phyloP scores from a whole-genome alignment of 805 yeast genomes.

The Candida qinlingensis region DNA sequence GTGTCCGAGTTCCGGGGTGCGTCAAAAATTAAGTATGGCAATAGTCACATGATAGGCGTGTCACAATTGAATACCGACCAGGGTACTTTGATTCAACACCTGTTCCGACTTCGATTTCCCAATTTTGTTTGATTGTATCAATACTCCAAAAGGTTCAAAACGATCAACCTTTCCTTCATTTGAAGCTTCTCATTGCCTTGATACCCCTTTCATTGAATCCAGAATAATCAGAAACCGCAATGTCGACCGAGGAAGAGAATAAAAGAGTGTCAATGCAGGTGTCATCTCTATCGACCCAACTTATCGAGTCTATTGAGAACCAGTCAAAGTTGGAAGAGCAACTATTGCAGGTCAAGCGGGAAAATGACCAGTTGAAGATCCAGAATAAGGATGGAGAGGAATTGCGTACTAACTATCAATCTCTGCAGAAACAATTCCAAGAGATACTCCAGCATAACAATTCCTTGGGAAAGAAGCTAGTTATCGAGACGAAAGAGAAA shows the following conservation, averaged over 20 bases:
- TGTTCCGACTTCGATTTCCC: no score
- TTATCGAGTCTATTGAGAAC: conserved; percentile 54
- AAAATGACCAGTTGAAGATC: conserved; percentile 26
- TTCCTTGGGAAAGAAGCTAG: conserved; percentile 28
- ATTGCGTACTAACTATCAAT: conserved; percentile 23
- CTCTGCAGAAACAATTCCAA: conserved; percentile 28
- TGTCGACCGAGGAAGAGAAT: conserved; percentile 26
- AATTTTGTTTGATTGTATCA: no score
- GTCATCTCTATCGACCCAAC: conserved; percentile 49
- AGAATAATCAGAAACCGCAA: no score
- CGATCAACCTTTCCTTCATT: no score
- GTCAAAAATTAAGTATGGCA: no score
- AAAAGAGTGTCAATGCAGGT: conserved; percentile 49
- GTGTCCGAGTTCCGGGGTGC: no score
- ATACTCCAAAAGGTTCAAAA: no score
- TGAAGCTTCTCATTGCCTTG: no score
- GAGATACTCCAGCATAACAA: conserved; percentile 29
- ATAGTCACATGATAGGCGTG: no score
- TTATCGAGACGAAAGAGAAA: conserved; percentile 31
- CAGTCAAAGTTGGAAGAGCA: conserved; percentile 52
- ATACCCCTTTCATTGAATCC: no score
- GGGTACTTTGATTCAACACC: no score
- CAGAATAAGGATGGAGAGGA: conserved; percentile 19
- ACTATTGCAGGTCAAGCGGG: conserved; percentile 34
- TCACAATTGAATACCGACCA: no score